Conservation (phyloP, 306 rosid species). For the Dicorynia guianensis region DNA sequence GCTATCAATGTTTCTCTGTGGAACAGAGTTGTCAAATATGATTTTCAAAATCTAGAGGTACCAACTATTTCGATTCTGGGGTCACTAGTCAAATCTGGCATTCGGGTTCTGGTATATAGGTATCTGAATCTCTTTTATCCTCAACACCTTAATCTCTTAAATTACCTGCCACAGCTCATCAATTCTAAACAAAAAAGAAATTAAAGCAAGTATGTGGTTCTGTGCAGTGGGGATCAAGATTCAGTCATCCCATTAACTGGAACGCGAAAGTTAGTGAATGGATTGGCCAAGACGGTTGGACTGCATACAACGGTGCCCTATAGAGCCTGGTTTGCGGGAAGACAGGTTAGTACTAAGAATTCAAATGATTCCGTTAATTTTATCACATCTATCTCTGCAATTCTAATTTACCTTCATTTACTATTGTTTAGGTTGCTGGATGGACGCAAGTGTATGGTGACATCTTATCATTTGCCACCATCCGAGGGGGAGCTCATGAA, state of each 20-base stretch:
- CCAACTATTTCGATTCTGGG: constrained; percentile 55
- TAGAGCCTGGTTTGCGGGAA: constrained; percentile 61
- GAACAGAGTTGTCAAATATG: constrained; percentile 46
- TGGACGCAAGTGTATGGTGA: constrained; percentile 65
- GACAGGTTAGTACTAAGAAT: constrained; percentile 47
- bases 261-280: constrained; percentile 48
- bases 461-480: constrained; percentile 55
- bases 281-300: constrained; percentile 46
- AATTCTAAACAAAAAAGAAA: neutral
- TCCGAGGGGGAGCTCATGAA: constrained; percentile 62
- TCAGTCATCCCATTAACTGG: constrained; percentile 55
- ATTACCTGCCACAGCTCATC: neutral
- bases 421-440: constrained; percentile 50
- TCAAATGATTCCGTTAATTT: neutral
- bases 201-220: neutral
- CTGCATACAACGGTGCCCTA: constrained; percentile 56
- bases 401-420: neutral
- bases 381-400: neutral
- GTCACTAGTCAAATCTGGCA: constrained; percentile 50
- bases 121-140: neutral
- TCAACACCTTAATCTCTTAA: neutral
- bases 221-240: constrained; percentile 61
- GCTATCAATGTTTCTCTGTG: neutral
- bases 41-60: constrained; percentile 42
- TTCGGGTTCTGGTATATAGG: constrained; percentile 60